Evolutionary conservation across 2,329 filamentous ascomycete species (phyloP).

Genomic region (Beauveria scarabaeidicola): DNA sequence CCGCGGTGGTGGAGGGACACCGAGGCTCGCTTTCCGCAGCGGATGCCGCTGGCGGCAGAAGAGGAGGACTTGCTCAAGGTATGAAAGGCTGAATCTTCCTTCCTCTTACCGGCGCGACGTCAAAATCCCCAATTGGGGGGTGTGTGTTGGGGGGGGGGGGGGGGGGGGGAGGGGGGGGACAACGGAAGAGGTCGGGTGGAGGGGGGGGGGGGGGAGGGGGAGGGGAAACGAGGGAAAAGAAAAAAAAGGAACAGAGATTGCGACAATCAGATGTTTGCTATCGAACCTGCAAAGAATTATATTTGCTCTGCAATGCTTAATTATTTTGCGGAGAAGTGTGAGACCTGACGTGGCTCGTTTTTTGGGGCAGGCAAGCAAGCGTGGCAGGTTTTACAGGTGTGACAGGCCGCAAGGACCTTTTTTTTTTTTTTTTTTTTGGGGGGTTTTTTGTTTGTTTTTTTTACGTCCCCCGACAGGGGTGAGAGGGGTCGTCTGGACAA

Average conservation of each 20-base stretch:
- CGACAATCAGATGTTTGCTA: too few relatives aligned
- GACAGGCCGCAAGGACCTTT: neutral
- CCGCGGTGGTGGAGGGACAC: slow-evolving; percentile 30
- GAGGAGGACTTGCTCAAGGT: slow-evolving; percentile 25
- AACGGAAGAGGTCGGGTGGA: too few relatives aligned
- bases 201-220: neutral
- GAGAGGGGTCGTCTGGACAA: neutral
- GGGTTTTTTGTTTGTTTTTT: neutral
- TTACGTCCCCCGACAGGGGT: too few relatives aligned
- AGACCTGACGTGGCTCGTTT: too few relatives aligned
- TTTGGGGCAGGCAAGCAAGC: too few relatives aligned
- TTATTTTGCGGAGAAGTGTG: neutral
- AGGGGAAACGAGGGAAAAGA: too few relatives aligned
- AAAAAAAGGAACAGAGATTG: neutral
- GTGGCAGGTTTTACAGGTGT: neutral
- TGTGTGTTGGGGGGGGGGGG: neutral
- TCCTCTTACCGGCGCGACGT: too few relatives aligned
- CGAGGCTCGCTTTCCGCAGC: slow-evolving; percentile 21
- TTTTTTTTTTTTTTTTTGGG: neutral
- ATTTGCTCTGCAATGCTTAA: neutral
- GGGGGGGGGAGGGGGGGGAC: neutral
- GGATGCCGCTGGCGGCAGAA: slow-evolving; percentile 25
- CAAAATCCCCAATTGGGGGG: neutral
- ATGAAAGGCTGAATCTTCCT: too few relatives aligned
- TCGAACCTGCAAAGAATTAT: too few relatives aligned